Evolutionary conservation across 2,329 filamentous ascomycete species (phyloP).

Genomic region (Monilinia laxa): DNA sequence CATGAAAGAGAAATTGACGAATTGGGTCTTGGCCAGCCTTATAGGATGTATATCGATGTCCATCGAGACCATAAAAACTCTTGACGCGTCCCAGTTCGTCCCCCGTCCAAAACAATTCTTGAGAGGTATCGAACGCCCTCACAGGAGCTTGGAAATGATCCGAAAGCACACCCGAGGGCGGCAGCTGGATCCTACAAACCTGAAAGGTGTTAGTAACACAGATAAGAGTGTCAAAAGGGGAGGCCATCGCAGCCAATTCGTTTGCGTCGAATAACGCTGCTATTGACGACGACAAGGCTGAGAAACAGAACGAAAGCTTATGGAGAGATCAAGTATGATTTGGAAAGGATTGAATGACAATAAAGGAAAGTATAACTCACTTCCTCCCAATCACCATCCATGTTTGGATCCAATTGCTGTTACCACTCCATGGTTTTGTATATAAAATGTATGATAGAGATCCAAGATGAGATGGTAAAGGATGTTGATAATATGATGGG

Average conservation of each 20-base stretch:
- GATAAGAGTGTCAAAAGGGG: not conserved
- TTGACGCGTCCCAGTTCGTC: slow-evolving; percentile 84
- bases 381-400: slow-evolving; percentile 70
- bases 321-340: not conserved
- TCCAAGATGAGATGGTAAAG: slow-evolving; percentile 3
- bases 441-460: slow-evolving; percentile 11
- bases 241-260: not conserved
- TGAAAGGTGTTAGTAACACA: slow-evolving; percentile 45
- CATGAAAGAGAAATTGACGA: slow-evolving; percentile 85
- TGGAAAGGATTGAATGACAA: not conserved
- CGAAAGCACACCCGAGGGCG: slow-evolving; percentile 70
- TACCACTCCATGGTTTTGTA: slow-evolving; percentile 24
- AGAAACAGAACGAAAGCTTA: not conserved
- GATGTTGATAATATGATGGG: slow-evolving; percentile 5
- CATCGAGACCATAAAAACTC: slow-evolving; percentile 82
- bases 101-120: slow-evolving; percentile 91
- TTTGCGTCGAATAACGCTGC: slow-evolving; percentile 13
- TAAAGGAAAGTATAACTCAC: slow-evolving; percentile 45
- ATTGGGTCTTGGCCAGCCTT: slow-evolving; percentile 76
- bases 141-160: slow-evolving; percentile 72
- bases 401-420: slow-evolving; percentile 36
- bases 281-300: slow-evolving; percentile 18
- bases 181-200: slow-evolving; percentile 79
- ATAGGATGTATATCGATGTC: slow-evolving; percentile 89
- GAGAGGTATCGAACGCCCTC: slow-evolving; percentile 82